Conservation (phyloP, 176 grass and related monocot species). For the Ananas comosus region DNA sequence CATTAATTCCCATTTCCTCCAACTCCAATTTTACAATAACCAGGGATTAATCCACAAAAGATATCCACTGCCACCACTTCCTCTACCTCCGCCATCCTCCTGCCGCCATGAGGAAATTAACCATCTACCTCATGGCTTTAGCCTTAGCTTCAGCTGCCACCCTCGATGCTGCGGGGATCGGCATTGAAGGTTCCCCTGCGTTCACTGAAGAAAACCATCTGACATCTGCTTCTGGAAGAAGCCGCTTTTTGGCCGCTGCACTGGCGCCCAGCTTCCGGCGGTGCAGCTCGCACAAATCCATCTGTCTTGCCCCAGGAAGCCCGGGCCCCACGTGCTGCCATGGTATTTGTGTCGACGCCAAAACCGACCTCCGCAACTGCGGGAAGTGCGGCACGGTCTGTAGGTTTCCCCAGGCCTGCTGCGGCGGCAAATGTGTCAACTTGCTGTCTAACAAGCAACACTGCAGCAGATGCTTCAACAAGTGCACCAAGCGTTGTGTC, state of each 20-base stretch:
- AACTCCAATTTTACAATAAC: no score
- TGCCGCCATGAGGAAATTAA: not conserved
- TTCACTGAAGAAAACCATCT: not conserved
- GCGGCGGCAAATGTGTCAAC: conserved; percentile 25
- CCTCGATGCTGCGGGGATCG: not conserved
- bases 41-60: no score
- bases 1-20: not conserved
- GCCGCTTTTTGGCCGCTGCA: not conserved
- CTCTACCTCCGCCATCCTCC: not conserved
- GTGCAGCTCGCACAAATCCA: conserved; percentile 1
- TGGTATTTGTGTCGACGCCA: conserved; percentile 28
- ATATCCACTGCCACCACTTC: not conserved
- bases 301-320: conserved; percentile 25
- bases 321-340: conserved; percentile 23
- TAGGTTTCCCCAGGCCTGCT: conserved; percentile 20
- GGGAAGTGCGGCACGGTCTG: conserved; percentile 26
- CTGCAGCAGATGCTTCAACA: conserved; percentile 23
- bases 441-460: conserved; percentile 10
- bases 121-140: not conserved
- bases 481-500: not conserved
- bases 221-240: not conserved
- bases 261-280: not conserved
- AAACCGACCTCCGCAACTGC: conserved; percentile 21
- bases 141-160: not conserved
- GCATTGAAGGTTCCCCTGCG: no score